Conservation (phyloP, 768 basidiomycete species). For the Russula earlei region DNA sequence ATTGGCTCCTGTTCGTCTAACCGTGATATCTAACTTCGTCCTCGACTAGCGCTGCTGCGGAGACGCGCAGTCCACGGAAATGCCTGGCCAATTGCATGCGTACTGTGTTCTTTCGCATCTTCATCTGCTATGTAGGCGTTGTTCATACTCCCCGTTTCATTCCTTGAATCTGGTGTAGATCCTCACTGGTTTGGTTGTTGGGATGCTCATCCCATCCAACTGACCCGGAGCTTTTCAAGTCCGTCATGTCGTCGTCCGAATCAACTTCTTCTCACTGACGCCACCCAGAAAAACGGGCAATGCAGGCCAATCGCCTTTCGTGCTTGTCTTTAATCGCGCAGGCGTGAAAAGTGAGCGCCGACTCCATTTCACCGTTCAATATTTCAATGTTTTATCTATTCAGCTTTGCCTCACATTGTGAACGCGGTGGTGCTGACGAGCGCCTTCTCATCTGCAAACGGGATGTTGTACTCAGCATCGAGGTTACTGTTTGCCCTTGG, state of each 20-base stretch:
- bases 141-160: background rate
- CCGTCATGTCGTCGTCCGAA: background rate
- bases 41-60: conserved; percentile 16
- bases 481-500: conserved; percentile 16
- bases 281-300: conserved; percentile 12
- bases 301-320: conserved; percentile 19
- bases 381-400: background rate
- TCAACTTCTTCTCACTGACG: background rate
- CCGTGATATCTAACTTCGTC: background rate
- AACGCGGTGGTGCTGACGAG: conserved; percentile 18
- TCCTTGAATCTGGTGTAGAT: conserved; percentile 2
- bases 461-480: conserved; percentile 18
- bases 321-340: conserved; percentile 16
- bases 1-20: background rate
- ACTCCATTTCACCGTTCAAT: background rate
- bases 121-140: conserved; percentile 15
- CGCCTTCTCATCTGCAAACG: conserved; percentile 19
- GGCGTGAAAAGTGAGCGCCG: conserved; percentile 16
- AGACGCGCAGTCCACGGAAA: conserved; percentile 19
- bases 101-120: conserved; percentile 17
- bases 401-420: conserved; percentile 18
- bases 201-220: conserved; percentile 21
- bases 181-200: conserved; percentile 15
- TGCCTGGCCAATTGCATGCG: conserved; percentile 16
- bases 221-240: conserved; percentile 17